phyloP scores from a whole-genome alignment of 2,329 filamentous ascomycete genomes.

The Cercospora canescens region DNA sequence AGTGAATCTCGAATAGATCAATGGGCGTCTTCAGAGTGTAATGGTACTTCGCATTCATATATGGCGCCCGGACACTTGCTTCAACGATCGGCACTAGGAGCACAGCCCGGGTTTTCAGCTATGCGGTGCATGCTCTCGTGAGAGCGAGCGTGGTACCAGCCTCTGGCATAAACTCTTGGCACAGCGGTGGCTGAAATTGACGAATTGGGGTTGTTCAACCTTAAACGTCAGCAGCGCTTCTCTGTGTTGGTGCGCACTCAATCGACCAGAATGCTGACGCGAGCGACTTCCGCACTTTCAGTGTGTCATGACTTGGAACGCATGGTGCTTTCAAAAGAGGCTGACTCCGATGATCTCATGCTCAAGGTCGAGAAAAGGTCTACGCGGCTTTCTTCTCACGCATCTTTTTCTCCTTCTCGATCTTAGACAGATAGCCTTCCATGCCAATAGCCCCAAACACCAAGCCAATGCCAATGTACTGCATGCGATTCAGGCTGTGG shows the following conservation, averaged over 20 bases:
- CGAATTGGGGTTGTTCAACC: not conserved
- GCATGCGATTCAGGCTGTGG: slow-evolving; percentile 80
- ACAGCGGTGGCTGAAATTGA: not conserved
- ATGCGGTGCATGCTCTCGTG: not conserved
- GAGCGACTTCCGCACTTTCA: not conserved
- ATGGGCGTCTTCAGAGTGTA: not conserved
- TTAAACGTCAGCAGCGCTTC: not conserved
- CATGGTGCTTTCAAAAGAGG: not conserved
- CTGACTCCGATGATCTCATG: not conserved
- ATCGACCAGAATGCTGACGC: not conserved
- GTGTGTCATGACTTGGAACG: not conserved
- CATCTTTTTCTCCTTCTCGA: slow-evolving; percentile 82
- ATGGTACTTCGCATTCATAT: not conserved
- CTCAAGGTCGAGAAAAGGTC: not conserved
- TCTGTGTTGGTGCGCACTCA: not conserved
- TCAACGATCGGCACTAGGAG: not conserved
- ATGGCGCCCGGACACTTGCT: not conserved
- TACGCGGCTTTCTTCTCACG: slow-evolving; percentile 51
- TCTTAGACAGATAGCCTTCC: slow-evolving; percentile 76
- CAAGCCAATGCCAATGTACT: slow-evolving; percentile 88
- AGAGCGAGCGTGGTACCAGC: not conserved
- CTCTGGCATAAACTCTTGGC: not conserved
- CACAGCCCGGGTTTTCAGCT: not conserved
- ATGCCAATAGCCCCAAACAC: slow-evolving; percentile 96
- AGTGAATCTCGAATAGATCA: not conserved